A percentile compares a stretch with the other conserved stretches of the same genome.
Conservation (phyloP, 2,329 filamentous ascomycete species). For the Fusarium oxysporum region DNA sequence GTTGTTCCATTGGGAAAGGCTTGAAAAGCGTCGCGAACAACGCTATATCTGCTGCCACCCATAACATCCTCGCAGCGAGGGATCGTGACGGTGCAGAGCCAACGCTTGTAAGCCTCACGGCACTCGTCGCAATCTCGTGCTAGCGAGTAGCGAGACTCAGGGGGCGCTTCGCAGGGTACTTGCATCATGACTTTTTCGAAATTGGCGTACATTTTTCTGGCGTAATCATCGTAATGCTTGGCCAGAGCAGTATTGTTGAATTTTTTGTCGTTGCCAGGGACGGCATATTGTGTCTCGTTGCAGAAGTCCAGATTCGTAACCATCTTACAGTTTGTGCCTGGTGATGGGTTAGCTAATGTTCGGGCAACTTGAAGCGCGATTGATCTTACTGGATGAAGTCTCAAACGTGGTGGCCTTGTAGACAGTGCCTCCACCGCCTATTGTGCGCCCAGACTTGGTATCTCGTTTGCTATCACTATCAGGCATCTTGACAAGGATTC, state of each 20-base stretch:
- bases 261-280: slow-evolving; percentile 79
- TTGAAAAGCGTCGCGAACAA: slow-evolving; percentile 75
- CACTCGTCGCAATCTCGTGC: slow-evolving; percentile 82
- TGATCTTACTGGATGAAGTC: slow-evolving; percentile 77
- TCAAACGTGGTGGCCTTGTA: slow-evolving; percentile 78
- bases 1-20: slow-evolving; percentile 76
- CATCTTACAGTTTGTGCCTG: slow-evolving; percentile 85
- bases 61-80: slow-evolving; percentile 91
- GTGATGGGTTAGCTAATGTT: slow-evolving; percentile 9
- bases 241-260: slow-evolving; percentile 73
- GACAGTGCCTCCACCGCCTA: slow-evolving; percentile 80
- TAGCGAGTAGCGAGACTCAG: slow-evolving; percentile 83
- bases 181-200: slow-evolving; percentile 87
- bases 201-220: slow-evolving; percentile 74
- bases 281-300: slow-evolving; percentile 87
- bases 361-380: no score
- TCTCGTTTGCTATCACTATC: slow-evolving; percentile 57
- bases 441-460: slow-evolving; percentile 51
- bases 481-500: slow-evolving; percentile 74
- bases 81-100: slow-evolving; percentile 94
- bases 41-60: slow-evolving; percentile 58
- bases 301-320: slow-evolving; percentile 92
- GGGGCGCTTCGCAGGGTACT: slow-evolving; percentile 82
- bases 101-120: slow-evolving; percentile 84
- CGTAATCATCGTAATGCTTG: slow-evolving; percentile 81